A percentile compares a stretch with the other conserved stretches of the same genome.
phyloP scores from a whole-genome alignment of 169 alveolate genomes.

The Plasmodium relictum region DNA sequence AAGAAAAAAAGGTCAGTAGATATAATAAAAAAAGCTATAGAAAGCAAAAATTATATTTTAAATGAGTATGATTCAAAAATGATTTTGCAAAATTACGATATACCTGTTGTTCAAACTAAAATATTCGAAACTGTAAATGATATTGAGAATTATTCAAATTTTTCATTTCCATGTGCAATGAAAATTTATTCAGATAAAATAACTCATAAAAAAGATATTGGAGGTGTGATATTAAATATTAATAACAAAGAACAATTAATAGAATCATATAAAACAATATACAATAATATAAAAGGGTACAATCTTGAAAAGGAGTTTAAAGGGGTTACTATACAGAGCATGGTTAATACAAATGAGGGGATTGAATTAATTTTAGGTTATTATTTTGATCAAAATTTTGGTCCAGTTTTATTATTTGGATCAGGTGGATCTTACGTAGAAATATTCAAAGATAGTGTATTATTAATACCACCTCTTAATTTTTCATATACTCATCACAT shows the following conservation, averaged over 20 bases:
- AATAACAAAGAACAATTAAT: constrained; percentile 74
- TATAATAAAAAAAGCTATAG: constrained; percentile 54
- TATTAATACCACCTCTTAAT: constrained; percentile 77
- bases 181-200: constrained; percentile 80
- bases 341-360: constrained; percentile 75
- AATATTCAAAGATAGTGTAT: constrained; percentile 80
- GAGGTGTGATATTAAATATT: constrained; percentile 81
- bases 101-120: constrained; percentile 74
- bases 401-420: constrained; percentile 87
- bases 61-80: constrained; percentile 79
- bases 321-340: constrained; percentile 84
- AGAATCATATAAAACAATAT: constrained; percentile 60
- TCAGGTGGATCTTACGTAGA: constrained; percentile 89
- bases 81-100: constrained; percentile 76
- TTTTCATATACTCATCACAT: constrained; percentile 52
- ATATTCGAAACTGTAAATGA: constrained; percentile 60
- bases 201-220: constrained; percentile 84
- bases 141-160: constrained; percentile 37
- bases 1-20: constrained; percentile 22
- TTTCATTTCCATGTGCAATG: constrained; percentile 80
- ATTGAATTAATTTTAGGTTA: constrained; percentile 81
- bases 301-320: constrained; percentile 80
- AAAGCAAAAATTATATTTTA: constrained; percentile 40
- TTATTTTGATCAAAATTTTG: constrained; percentile 81
- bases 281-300: constrained; percentile 50